Evolutionary conservation across 1,284 basidiomycete genomes (phyloP), one percentile per base, ranked within the genome.

Genomic region (Naganishia sp.): DNA sequence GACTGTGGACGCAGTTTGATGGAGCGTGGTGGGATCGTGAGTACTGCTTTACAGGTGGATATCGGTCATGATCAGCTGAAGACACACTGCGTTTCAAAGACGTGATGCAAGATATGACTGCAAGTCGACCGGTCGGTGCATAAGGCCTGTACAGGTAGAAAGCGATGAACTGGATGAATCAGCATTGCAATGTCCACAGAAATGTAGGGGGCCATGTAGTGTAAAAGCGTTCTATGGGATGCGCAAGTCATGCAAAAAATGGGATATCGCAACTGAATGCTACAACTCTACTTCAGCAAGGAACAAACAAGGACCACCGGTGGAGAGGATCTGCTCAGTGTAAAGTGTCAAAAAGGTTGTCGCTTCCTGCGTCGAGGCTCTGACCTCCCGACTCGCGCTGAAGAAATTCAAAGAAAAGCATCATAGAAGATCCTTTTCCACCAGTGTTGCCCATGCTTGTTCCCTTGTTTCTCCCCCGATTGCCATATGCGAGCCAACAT

Each of bases 351-450:
- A 49, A 41, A 58, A 51, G 13, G 41, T 39, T 28, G 47, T 61
- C 58, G 58, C 58, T 61, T 61, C 58, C 58, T 51, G 46, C 58
- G 58, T 61, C 58, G 39, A 50, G 58, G 58, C 58, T 61, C 58
- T 61, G 58, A 61, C 58, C 58, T 50, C 57, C 58, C 49, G 58
- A 61, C 64, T 66, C 64, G 64, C 64, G 64, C 56, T 66, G 64
- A 66, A 66, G 64, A 66, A 66, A 66, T 66, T 66, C 64, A 66
- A 49, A 49, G 35, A 28, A 58, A 53, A 51, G 25, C 64, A 66
- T 66, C 64, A 66, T 66, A n/a, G 63, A 50, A 49, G 53, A 56
- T 50, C 53, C 47, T 56, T 21, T 42, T 54, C 43, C 52, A 28
- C 53, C 62, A 43, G 35, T 39, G 35, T 25, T 43, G 15, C n/a